phyloP scores from a whole-genome alignment of 1,284 basidiomycete genomes.

The Chalciporus sp. region DNA sequence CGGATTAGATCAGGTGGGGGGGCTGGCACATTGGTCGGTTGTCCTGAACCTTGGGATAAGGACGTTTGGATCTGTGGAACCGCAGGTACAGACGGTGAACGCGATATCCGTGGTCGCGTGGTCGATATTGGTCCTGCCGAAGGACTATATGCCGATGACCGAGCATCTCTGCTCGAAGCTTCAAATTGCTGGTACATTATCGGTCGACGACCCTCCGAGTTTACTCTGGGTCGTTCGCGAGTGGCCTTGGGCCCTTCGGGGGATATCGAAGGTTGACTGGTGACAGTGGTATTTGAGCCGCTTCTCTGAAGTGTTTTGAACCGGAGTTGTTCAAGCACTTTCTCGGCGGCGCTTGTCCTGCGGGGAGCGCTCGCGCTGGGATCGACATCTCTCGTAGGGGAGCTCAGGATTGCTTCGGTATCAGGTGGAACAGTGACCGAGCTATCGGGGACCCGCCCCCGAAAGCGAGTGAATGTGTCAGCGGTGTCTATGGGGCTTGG shows the following conservation, averaged over 20 bases:
- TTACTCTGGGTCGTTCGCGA: constrained; percentile 30
- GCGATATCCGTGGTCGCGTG: constrained; percentile 48
- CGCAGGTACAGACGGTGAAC: constrained; percentile 44
- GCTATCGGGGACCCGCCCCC: constrained; percentile 36
- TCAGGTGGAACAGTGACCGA: constrained; percentile 30
- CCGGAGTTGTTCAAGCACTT: constrained; percentile 57
- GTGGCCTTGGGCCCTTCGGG: constrained; percentile 16
- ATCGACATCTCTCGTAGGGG: constrained; percentile 27
- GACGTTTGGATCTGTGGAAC: constrained; percentile 35
- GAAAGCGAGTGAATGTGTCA: constrained; percentile 28
- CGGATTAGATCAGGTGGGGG: constrained; percentile 59
- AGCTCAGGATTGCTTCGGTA: constrained; percentile 30
- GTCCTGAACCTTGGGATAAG: constrained; percentile 27
- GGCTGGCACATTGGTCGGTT: constrained; percentile 14
- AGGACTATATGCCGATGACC: constrained; percentile 26
- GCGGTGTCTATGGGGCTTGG: constrained; percentile 26
- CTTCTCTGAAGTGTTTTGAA: constrained; percentile 49
- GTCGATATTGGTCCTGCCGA: constrained; percentile 29
- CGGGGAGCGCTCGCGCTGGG: constrained; percentile 25
- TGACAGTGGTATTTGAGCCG: constrained; percentile 36
- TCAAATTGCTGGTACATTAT: constrained; percentile 29
- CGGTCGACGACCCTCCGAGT: constrained; percentile 34
- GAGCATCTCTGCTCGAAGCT: constrained; percentile 22
- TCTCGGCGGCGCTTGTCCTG: constrained; percentile 59
- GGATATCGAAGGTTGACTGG: constrained; percentile 21